Conservation (phyloP, 306 rosid species). For the Boehmeria nivea region DNA sequence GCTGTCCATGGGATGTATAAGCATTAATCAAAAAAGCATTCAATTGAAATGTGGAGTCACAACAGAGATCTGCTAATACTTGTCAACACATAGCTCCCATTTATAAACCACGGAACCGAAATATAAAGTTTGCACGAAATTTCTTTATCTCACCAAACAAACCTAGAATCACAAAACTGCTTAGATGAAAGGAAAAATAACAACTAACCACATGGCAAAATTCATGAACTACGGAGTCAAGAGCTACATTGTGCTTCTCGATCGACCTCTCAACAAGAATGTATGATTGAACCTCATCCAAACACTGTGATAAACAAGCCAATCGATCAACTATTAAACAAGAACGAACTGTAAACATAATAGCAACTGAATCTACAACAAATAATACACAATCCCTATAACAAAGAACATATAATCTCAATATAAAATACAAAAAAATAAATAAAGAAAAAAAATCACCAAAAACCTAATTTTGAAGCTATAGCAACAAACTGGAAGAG, state of each 20-base stretch:
- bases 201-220: slow-evolving; percentile 61
- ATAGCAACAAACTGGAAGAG: slow-evolving; percentile 1
- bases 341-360: neutral
- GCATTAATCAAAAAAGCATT: too few species aligned
- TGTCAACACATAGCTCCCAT: neutral
- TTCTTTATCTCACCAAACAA: too few species aligned
- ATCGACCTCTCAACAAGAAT: slow-evolving; percentile 61
- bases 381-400: neutral
- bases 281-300: slow-evolving; percentile 88
- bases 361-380: neutral
- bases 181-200: slow-evolving; percentile 9
- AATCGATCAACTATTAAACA: slow-evolving; percentile 5
- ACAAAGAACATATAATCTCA: neutral
- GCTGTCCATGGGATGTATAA: too few species aligned
- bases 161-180: neutral
- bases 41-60: too few species aligned
- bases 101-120: neutral
- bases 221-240: slow-evolving; percentile 45
- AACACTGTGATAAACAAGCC: slow-evolving; percentile 43
- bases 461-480: neutral
- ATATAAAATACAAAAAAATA: neutral
- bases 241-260: slow-evolving; percentile 39
- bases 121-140: too few species aligned
- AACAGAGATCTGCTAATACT: too few species aligned
- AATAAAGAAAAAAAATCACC: neutral